Conservation (phyloP, 208 protist species). For the Leishmania arabica region DNA sequence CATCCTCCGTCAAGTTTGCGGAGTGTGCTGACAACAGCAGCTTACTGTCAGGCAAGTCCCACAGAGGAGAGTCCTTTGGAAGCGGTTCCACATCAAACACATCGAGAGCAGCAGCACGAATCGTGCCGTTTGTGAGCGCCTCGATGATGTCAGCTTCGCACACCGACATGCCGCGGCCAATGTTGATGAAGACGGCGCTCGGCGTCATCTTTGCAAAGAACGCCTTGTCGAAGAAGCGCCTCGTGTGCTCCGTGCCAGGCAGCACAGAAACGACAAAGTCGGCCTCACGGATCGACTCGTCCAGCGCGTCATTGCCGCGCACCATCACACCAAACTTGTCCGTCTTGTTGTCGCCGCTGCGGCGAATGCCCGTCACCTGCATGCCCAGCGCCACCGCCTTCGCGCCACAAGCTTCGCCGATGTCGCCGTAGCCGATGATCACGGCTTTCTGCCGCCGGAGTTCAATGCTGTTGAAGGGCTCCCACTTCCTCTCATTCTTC, state of each 20-base stretch:
- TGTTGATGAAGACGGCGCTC: slow-evolving; percentile 85
- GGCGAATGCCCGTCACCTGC: slow-evolving; percentile 74
- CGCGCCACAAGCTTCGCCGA: slow-evolving; percentile 60
- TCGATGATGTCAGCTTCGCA: slow-evolving; percentile 65
- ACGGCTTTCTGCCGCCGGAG: slow-evolving; percentile 61
- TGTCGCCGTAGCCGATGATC: slow-evolving; percentile 87
- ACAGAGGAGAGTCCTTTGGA: slow-evolving; percentile 59
- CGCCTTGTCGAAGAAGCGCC: slow-evolving; percentile 79
- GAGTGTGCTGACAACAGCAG: slow-evolving; percentile 5
- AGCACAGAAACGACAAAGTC: slow-evolving; percentile 89
- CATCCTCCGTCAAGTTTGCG: not conserved
- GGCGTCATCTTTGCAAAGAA: slow-evolving; percentile 83
- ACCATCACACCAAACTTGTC: slow-evolving; percentile 71
- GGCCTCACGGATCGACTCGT: slow-evolving; percentile 61
- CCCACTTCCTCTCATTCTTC: slow-evolving; percentile 70
- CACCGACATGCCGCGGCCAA: slow-evolving; percentile 77
- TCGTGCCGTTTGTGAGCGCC: slow-evolving; percentile 60
- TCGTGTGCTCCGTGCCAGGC: slow-evolving; percentile 65
- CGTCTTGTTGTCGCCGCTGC: slow-evolving; percentile 32
- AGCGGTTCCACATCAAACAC: slow-evolving; percentile 76
- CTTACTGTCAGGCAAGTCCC: slow-evolving; percentile 68
- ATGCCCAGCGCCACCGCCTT: slow-evolving; percentile 58
- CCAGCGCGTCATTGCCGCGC: slow-evolving; percentile 41
- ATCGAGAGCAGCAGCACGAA: slow-evolving; percentile 77
- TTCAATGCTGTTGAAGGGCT: slow-evolving; percentile 72